phyloP scores from a whole-genome alignment of 129 eudicot species.

The Cynara cardunculus region DNA sequence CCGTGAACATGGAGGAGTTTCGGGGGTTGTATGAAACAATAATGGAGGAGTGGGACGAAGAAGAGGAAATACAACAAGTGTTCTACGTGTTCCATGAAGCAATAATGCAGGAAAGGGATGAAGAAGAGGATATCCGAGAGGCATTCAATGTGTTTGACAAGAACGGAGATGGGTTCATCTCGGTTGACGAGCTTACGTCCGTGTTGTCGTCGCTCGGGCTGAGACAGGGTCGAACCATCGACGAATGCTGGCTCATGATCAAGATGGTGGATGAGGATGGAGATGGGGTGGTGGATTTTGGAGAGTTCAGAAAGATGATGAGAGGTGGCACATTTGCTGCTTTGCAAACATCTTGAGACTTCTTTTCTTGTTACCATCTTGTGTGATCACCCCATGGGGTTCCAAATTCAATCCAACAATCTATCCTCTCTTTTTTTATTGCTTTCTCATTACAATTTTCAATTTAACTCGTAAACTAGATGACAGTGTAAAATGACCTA shows the following conservation, averaged over 20 bases:
- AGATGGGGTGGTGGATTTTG: slow-evolving; percentile 69
- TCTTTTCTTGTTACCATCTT: slow-evolving; percentile 2
- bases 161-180: slow-evolving; percentile 88
- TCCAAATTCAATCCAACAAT: not conserved
- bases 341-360: slow-evolving; percentile 19
- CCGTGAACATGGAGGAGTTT: slow-evolving; percentile 71
- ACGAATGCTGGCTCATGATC: slow-evolving; percentile 80
- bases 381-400: slow-evolving; percentile 5
- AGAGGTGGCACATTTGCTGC: slow-evolving; percentile 83
- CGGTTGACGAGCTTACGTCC: slow-evolving; percentile 74
- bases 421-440: not conserved
- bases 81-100: slow-evolving; percentile 40
- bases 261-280: slow-evolving; percentile 82
- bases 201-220: slow-evolving; percentile 71
- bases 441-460: not conserved
- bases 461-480: too few relatives aligned
- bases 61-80: slow-evolving; percentile 36
- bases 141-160: slow-evolving; percentile 90
- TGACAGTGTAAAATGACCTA: too few relatives aligned
- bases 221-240: slow-evolving; percentile 69
- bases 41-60: slow-evolving; percentile 64
- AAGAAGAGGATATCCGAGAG: slow-evolving; percentile 83
- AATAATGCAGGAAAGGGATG: slow-evolving; percentile 62
- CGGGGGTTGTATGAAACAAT: slow-evolving; percentile 58
- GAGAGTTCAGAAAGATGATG: slow-evolving; percentile 83